Evolutionary conservation across 106 monocot genomes (phyloP), one percentile per base, ranked within the genome.

Genomic region (Allium fistulosum): DNA sequence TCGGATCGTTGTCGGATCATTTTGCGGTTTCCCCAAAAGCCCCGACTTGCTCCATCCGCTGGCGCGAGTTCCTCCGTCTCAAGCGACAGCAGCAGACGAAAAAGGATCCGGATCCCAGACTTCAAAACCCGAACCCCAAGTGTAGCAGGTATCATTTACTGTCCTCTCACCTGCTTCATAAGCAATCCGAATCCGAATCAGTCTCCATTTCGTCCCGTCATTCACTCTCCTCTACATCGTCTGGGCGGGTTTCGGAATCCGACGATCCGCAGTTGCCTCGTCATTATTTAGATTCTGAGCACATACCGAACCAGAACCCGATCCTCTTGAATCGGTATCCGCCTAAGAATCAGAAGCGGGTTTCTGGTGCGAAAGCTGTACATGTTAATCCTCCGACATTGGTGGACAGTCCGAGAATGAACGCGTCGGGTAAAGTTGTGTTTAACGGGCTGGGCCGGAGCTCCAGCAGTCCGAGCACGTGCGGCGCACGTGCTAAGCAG

Each of bases 401-500:
- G 9, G 86, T 77, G 17, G 97, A 92, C 63, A 89, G 88, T 59
- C 97, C 97, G 10, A 59, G 97, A 68, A 83, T 97, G 74, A 92
- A 89, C 77, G 78, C 97, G 26, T 92, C 97, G 1, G 97, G 97
- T 48, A 88, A 82, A 70, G 84, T 97, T 4, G 82, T 97, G 51
- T 97, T 92, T 75, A 79, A 82, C 28, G 75, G 83, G 6, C 82
- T 92, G 26, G 92, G 78, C 69, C 63, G 97, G 71, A 92, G 97
- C 77, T 84, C 88, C 28, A 97, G 97, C 76, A 92, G 89, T 65
- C 97, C 92, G 13, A 75, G 92, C 58, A 84, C 76, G 74, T 92
- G 84, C 14, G 86, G 79, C 3, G 69, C 78, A 12, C 69, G 85
- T 64, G 46, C 48, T 27, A 75, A 73, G 68, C 15, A 55, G 11